These are phyloP conservation scores for Cercospora sp. DNA, from an alignment of 2,329 filamentous ascomycete species.

Conservation along the genomic window DNA sequence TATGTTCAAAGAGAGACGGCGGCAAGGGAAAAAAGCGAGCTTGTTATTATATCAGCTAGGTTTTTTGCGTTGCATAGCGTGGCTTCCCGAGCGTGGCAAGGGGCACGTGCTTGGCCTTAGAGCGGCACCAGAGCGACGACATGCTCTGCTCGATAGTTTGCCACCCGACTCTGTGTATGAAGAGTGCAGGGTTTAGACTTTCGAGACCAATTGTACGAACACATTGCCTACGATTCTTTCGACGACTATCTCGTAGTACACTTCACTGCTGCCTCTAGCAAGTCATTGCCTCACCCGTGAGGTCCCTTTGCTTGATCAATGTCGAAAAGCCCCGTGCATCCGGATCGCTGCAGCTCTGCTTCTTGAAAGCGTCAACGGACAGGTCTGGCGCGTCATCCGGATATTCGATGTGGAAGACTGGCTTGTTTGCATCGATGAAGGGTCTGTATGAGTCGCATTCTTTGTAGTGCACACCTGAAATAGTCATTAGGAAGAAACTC, in stretches of 20 bases:
- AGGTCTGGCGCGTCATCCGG: conserved; percentile 44
- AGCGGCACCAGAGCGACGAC: not conserved
- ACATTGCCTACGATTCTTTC: not conserved
- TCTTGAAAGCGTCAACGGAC: conserved; percentile 15
- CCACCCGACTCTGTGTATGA: not conserved
- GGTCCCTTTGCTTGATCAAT: conserved; percentile 64
- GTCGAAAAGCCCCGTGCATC: conserved; percentile 60
- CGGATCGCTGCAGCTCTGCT: conserved; percentile 41
- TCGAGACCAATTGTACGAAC: not conserved
- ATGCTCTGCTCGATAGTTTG: conserved; percentile 1
- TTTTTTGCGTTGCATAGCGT: conserved; percentile 21
- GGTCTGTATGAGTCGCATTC: conserved; percentile 62
- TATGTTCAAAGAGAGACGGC: conserved; percentile 1
- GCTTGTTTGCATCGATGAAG: conserved; percentile 63
- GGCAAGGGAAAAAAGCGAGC: conserved; percentile 14
- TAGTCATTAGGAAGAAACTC: not conserved
- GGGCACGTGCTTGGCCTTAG: not conserved
- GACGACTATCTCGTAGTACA: not conserved
- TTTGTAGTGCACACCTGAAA: conserved; percentile 39
- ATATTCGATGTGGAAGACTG: conserved; percentile 75
- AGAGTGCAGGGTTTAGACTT: not conserved
- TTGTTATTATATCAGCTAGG: conserved; percentile 13
- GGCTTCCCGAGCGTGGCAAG: conserved; percentile 13
- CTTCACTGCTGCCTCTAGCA: not conserved
- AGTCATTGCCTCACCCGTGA: conserved; percentile 57